Base-by-base conservation (phyloP, 192 early-diverging fungal species). In the Chytriomyces confervae region DNA sequence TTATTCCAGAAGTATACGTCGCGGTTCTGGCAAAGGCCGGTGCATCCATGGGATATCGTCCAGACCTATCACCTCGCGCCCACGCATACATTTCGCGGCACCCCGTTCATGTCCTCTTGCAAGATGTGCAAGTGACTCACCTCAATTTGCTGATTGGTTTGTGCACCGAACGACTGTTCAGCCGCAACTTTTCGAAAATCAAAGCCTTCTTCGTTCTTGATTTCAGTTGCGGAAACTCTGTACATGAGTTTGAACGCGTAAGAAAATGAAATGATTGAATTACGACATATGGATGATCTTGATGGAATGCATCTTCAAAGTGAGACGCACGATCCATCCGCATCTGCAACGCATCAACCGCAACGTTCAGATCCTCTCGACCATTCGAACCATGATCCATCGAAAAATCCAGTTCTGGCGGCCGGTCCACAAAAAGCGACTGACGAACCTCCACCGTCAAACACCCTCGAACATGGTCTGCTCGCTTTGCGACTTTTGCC, bases 11-110 rank as follows among this genome's bases (percentile, higher is more conserved):
- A 29, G 49, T 88, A 11, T 79, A 85, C 60, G 72, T 86, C 3
- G 83, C 87, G 5, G 81, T 88, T 50, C 70, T 85, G 24, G 87
- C 83, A 7, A 84, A 88, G 50, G 80, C 76, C 23, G 87, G 84
- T 49, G 80, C 48, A 6, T 46, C 82, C n/a, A 80, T 66, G 74
- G 74, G 62, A 36, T 83, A 82, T 61, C 79, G 81, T 7, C 69
- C 75, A 8, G 66, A 65, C 5, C 69, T 80, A 50, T 69, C 74
- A 51, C 75, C 84, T 5, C 50, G 62, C 5, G 80, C 81, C 6
- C 65, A 82, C 11, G 68, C 61, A 18, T 84, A 78, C 66, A 70
- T 65, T 45, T n/a, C 44, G 27, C 51, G 71, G 23, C 71, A 72
- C 51, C 85, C 85, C 10, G 66, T 81, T 8, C 82, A 82, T 51